Evolutionary conservation across 148 eudicot genomes (phyloP), one percentile per base, ranked within the genome.

Genomic region (Rhododendron simsii): DNA sequence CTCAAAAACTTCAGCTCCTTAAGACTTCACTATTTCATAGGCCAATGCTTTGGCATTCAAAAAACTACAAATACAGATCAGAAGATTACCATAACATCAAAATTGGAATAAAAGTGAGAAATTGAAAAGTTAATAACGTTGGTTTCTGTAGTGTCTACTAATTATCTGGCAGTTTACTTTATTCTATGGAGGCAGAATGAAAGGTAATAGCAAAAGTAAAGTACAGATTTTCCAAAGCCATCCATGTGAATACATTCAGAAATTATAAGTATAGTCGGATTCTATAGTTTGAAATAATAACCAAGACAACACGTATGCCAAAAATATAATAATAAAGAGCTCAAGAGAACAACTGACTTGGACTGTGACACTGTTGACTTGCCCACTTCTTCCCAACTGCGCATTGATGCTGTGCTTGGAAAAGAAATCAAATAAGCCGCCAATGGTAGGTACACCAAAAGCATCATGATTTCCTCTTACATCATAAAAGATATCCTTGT

Each of bases 401-500:
- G 92, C 94, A 89, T 93, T 95, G 55, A 97, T 88, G 88, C 99
- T 97, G 91, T 93, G 95, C 35, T 92, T 94, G 45, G 96, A 95
- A 88, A 82, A 97, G 89, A 90, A 95, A 90, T 97, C 99, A 82
- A 78, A 89, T 35, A 91, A 69, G 47, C 94, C 89, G 87, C 95
- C 95, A 83, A 91, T 83, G 51, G 74, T 67, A 11, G 95, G 94
- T n/a, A 97, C 96, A 57, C 96, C 98, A 85, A 93, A 97, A 88
- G 91, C 92, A 90, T 97, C 99, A 89, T 97, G 99, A 90, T 97
- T 97, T 57, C 99, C 99, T 88, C 99, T 88, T 37, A 97, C 87
- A 90, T 97, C 98, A 85, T 91, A 95, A 87, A 95, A 97, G 35
- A 90, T 85, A 75, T 86, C 91, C 92, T 91, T 92, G 78, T 91